Evolutionary conservation across 371 early-diverging fungal genomes (phyloP), one percentile per base, ranked within the genome.

Genomic region (Apophysomyces elegans): DNA sequence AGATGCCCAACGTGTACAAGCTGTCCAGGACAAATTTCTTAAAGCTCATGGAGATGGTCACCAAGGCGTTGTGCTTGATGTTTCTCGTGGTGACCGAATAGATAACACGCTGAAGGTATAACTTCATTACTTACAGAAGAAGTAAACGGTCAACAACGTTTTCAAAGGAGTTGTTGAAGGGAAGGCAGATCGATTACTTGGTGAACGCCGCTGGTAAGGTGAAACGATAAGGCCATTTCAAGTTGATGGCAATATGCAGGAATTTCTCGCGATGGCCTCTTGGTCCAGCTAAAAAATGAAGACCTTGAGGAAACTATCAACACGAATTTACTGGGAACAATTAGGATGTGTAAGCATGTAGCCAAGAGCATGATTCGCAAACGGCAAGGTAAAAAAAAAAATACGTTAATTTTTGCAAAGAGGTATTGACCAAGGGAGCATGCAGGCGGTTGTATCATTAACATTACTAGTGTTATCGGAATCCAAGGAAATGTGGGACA

Each of bases 381-480:
- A 41, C 74, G 80, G 62, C 67, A 75, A 76, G 87, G 85, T 88
- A 62, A 58, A 39, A 11, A 47, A 39, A 14, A 26, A 26, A 26
- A 26, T 2, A 26, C 32, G 32, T 26, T 26, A 26, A 3, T 26
- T 2, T 2, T 26, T 61, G 36, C 37, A 35, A 11, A 18, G 37
- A 36, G 36, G 0, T 35, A 16, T 54, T 32, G 58, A 11, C 8
- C 3, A 59, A 41, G 0, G 2, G 9, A 36, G 37, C 7, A 14
- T 64, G 45, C 62, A 65, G 74, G 74, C 73, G 93, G 95, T 1
- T 89, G 86, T 56, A 94, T 96, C 58, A 83, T 97, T 74, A 95
- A 96, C 74, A 81, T 96, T 16, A 78, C 93, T 1, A 94, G 95
- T 61, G 88, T 92, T 1, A 79, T 93, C 26, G 97, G 95, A 11